Base-by-base conservation (phyloP, 192 early-diverging fungal species). In the Coemansia sp. region DNA sequence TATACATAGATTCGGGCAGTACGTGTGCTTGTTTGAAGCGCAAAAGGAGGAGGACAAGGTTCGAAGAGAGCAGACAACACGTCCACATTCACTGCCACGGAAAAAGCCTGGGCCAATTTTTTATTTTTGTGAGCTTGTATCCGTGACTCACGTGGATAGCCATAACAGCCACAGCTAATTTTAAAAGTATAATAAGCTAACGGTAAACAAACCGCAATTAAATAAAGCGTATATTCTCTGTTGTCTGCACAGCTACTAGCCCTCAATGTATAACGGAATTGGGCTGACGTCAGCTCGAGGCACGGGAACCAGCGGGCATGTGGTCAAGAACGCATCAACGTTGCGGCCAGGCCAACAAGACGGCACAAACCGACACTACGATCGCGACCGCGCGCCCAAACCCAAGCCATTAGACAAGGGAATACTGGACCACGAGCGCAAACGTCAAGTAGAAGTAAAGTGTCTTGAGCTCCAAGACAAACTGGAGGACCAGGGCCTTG, bases 221-320 rank as follows among this genome's bases (percentile, higher is more conserved):
- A 45, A 45, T 3, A 45, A n/a, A 15, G 41, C 15, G 41, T 45
- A n/a, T 45, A 45, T 49, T 49, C 7, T 5, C 48, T 9, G 15
- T 49, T 49, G 48, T 2, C 2, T 49, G 48, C 48, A 49, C 12
- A 21, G 19, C 32, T 15, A 49, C 48, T 8, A 49, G n/a, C 2
- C 4, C 19, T 4, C 7, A 17, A 88, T 87, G 86, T 92, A 92
- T 58, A 92, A 92, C 83, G 90, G 90, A 64, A 90, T 93, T 49
- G 92, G 92, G 19, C 84, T 93, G 11, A 73, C 83, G 19, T 92
- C 92, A 4, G 84, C 90, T 19, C 87, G 92, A 53, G 92, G 92
- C 14, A 90, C 84, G 51, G 97, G 97, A 37, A 98, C 97, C 7
- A 98, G 97, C 69, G 97, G 97, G 56, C 95, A 94, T 74, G 91